Base-by-base conservation (phyloP, 257 asterid genomes). In the Penstemon davidsonii region DNA sequence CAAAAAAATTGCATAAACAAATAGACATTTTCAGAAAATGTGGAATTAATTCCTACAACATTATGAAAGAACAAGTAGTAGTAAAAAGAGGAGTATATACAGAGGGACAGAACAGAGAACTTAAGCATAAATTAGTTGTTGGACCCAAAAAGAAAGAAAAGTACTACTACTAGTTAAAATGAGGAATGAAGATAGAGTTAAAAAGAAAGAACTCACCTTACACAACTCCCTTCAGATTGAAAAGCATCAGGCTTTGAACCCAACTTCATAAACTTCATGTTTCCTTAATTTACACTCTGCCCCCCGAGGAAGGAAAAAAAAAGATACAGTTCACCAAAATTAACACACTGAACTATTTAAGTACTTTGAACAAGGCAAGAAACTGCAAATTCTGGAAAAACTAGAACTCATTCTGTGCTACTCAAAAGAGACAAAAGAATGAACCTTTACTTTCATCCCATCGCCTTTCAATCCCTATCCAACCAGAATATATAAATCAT, bases 241-340 rank as follows among this genome's bases (percentile, higher is more conserved):
- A 92, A 92, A 73, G 91, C 86, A 83, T 92, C 96, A 45, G 96
- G 93, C 84, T 87, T 92, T 44, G 98, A 92, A 6, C 97, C 96
- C 87, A 92, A 67, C 86, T 92, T 92, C 98, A 92, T 92, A 71
- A 77, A 89, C 92, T 89, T 89, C 98, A 92, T 92, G 51, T 71
- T 80, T 67, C 36, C 33, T 15, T 46, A 25, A 40, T 8, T 51
- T 58, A 11, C 19, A 59, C 39, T 49, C 38, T 9, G 37, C 66
- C 13, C 13, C 7, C 57, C 57, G 5, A 3, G 18, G 6, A 38
- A 45, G n/a, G n/a, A 67, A 25, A 25, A 60, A 49, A 47, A 41
- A n/a, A 51, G 5, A 4, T 8, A 9, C 8, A 15, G 10, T 55
- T 40, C 40, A 60, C 62, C 60, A 5, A 60, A 70, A 63, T 58